Evolutionary conservation across 108 stramenopile genomes (phyloP).

Genomic region (Nitzschia sp.): DNA sequence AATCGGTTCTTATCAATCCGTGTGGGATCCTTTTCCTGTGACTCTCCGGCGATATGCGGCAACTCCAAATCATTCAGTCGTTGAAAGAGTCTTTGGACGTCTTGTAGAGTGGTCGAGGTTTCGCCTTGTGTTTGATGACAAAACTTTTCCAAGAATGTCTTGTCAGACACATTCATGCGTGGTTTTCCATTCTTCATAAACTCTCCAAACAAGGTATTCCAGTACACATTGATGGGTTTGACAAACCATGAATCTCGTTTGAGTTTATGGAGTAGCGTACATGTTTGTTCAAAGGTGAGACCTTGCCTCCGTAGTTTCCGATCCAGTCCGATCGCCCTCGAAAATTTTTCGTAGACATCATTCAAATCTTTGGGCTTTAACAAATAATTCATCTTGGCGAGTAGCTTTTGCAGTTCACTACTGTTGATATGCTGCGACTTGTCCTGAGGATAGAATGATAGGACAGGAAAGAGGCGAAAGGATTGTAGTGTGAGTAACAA

Average conservation of each 20-base stretch:
- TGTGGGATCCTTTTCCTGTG: conserved; percentile 26
- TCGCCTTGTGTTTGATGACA: conserved; percentile 68
- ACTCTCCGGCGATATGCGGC: conserved; percentile 39
- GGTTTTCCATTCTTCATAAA: conserved; percentile 70
- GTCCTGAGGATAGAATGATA: conserved; percentile 32
- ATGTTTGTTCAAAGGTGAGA: conserved; percentile 80
- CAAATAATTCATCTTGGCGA: conserved; percentile 67
- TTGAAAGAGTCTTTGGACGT: conserved; percentile 62
- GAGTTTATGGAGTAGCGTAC: conserved; percentile 79
- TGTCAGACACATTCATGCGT: conserved; percentile 47
- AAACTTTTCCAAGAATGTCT: conserved; percentile 72
- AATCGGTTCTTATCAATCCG: conserved; percentile 71
- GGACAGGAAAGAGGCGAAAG: not conserved
- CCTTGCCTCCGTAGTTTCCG: conserved; percentile 54
- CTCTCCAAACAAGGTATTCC: conserved; percentile 66
- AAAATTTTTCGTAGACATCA: conserved; percentile 63
- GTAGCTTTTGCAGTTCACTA: conserved; percentile 57
- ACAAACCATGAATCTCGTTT: conserved; percentile 85
- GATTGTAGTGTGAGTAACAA: not conserved
- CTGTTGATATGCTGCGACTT: conserved; percentile 58
- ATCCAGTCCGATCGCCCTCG: conserved; percentile 64
- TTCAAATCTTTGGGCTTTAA: conserved; percentile 54
- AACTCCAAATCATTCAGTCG: conserved; percentile 63
- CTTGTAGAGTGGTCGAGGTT: conserved; percentile 48
- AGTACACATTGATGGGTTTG: conserved; percentile 63